Percentiles rank a stretch among this genome's conserved stretches.
Conservation (phyloP, 1,284 basidiomycete genomes). For the Sporisorium graminicola region DNA sequence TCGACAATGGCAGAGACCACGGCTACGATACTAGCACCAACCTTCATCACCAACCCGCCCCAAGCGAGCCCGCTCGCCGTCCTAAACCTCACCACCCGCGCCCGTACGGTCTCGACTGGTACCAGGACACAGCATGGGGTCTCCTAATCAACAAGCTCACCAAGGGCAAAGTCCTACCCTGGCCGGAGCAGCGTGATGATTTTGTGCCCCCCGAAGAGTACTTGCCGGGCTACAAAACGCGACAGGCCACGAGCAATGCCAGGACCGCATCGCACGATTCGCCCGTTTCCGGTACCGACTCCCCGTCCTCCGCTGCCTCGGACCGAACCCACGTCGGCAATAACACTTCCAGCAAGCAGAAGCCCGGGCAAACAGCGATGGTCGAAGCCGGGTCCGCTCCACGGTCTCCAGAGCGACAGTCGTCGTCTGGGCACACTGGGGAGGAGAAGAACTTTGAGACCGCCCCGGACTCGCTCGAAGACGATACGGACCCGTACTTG, state of each 20-base stretch:
- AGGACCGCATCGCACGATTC: not conserved
- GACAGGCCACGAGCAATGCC: not conserved
- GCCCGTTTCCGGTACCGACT: not conserved
- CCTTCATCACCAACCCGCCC: constrained; percentile 29
- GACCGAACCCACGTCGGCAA: constrained; percentile 11
- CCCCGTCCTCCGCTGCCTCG: not conserved
- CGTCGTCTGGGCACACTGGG: too few species aligned
- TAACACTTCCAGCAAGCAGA: not conserved
- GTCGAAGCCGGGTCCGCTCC: constrained; percentile 63
- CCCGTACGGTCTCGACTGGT: constrained; percentile 34
- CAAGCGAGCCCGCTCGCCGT: constrained; percentile 10
- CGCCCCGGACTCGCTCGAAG: constrained; percentile 17
- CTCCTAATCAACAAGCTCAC: constrained; percentile 31
- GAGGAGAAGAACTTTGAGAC: constrained; percentile 13
- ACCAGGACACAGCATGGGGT: constrained; percentile 43
- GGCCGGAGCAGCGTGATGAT: constrained; percentile 38
- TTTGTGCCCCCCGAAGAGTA: constrained; percentile 45
- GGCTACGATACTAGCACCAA: constrained; percentile 9
- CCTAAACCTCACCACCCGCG: constrained; percentile 23
- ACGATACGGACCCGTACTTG: constrained; percentile 67
- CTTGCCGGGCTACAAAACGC: constrained; percentile 31
- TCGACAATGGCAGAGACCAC: constrained; percentile 18
- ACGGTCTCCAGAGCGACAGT: not conserved
- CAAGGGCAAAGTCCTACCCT: constrained; percentile 33
- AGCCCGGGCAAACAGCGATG: constrained; percentile 71